phyloP scores from a whole-genome alignment of 2,329 filamentous ascomycete species.

The Penicillium sp. region DNA sequence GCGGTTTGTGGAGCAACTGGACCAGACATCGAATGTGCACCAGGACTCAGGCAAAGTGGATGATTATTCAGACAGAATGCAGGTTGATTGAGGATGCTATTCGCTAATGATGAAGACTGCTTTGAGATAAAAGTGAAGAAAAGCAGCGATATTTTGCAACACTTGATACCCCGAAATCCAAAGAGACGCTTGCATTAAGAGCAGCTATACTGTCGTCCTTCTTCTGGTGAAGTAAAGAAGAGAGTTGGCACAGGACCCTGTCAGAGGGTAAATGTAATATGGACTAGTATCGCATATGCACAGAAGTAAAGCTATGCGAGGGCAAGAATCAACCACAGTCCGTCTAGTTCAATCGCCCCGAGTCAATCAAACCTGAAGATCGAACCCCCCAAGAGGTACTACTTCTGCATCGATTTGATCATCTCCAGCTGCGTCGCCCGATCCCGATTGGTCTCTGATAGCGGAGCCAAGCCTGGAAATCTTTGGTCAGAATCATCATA shows the following conservation, averaged over 20 bases:
- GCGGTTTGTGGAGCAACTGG: conserved; percentile 51
- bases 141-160: too few relatives aligned
- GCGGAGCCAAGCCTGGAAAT: conserved; percentile 60
- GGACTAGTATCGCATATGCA: too few relatives aligned
- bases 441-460: conserved; percentile 82
- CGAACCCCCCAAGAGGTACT: conserved; percentile 13
- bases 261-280: too few relatives aligned
- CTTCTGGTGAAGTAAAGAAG: too few relatives aligned
- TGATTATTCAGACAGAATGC: conserved; percentile 35
- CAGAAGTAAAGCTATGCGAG: too few relatives aligned
- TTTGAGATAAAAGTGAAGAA: conserved; percentile 42
- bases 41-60: conserved; percentile 12
- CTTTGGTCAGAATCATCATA: conserved; percentile 11
- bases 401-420: conserved; percentile 61
- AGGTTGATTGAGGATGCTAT: conserved; percentile 33
- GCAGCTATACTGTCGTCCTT: too few relatives aligned
- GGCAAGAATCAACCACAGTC: too few relatives aligned
- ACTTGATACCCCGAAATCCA: too few relatives aligned
- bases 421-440: conserved; percentile 84
- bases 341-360: too few relatives aligned
- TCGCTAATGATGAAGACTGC: not conserved
- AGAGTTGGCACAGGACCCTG: too few relatives aligned
- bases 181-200: too few relatives aligned
- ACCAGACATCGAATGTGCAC: conserved; percentile 12
- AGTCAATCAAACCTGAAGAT: conserved; percentile 2